Evolutionary conservation across 2,329 filamentous ascomycete species (phyloP).

Genomic region (Penicillium oxalicum): DNA sequence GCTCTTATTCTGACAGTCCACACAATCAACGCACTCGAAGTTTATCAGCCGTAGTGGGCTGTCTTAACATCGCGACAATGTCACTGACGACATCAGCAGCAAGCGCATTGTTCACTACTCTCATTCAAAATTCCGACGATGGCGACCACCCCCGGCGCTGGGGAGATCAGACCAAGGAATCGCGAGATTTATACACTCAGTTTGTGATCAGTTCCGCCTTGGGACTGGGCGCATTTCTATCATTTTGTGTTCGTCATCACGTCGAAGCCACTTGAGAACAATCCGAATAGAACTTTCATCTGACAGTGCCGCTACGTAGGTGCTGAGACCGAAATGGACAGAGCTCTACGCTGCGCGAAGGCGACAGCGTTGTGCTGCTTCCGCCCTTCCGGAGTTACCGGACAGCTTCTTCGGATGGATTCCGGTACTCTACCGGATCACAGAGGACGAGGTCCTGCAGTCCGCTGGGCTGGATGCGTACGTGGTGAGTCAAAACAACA

Average conservation of each 20-base stretch:
- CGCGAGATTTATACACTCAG: constrained; percentile 41
- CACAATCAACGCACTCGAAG: not conserved
- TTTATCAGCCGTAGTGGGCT: not conserved
- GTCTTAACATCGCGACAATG: constrained; percentile 16
- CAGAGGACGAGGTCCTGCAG: constrained; percentile 80
- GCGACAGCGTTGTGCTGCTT: constrained; percentile 61
- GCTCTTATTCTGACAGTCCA: not conserved
- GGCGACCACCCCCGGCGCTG: constrained; percentile 18
- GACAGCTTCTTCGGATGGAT: constrained; percentile 92
- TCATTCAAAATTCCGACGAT: constrained; percentile 14
- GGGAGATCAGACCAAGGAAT: constrained; percentile 28
- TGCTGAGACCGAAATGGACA: constrained; percentile 86
- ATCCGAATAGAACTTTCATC: no score
- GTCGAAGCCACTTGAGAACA: not conserved
- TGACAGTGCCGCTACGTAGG: constrained; percentile 40
- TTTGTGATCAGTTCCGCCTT: constrained; percentile 40
- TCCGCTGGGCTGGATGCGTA: constrained; percentile 92
- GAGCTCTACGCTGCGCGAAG: constrained; percentile 84
- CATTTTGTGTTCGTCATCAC: constrained; percentile 39
- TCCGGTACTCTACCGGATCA: constrained; percentile 72
- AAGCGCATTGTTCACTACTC: constrained; percentile 18
- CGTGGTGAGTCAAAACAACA: constrained; percentile 54
- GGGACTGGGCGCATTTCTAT: constrained; percentile 40
- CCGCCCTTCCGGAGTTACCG: constrained; percentile 68
- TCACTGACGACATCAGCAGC: constrained; percentile 27